Conservation (phyloP, 768 basidiomycete genomes). For the Suillus discolor region DNA sequence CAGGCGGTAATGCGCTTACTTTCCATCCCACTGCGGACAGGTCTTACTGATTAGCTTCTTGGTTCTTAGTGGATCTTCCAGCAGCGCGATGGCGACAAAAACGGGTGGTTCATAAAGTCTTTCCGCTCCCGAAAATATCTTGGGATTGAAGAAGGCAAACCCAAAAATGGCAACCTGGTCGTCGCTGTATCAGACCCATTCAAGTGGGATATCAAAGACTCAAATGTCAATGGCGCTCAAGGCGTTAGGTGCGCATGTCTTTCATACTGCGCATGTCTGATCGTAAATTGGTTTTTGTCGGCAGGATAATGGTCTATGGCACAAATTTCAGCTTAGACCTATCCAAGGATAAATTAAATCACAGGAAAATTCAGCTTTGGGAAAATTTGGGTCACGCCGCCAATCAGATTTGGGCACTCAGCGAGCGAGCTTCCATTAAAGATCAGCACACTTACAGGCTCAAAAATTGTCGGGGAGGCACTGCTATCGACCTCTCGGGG, state of each 20-base stretch:
- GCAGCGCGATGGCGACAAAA: slow-evolving; percentile 25
- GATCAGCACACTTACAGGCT: slow-evolving; percentile 46
- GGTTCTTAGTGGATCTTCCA: slow-evolving; percentile 49
- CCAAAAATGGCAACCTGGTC: slow-evolving; percentile 41
- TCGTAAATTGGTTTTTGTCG: neutral
- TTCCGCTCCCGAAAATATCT: slow-evolving; percentile 44
- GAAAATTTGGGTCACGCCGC: neutral
- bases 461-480: slow-evolving; percentile 52
- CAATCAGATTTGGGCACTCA: too few relatives aligned
- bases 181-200: slow-evolving; percentile 38
- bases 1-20: slow-evolving; percentile 44
- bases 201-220: slow-evolving; percentile 51
- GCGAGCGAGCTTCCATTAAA: slow-evolving; percentile 21
- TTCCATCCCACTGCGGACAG: neutral
- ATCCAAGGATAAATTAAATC: too few relatives aligned
- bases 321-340: neutral
- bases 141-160: slow-evolving; percentile 31
- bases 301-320: too few relatives aligned
- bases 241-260: slow-evolving; percentile 43
- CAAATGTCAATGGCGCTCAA: slow-evolving; percentile 41
- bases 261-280: neutral
- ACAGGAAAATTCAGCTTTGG: neutral
- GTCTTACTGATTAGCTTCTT: neutral
- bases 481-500: slow-evolving; percentile 57
- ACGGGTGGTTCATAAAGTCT: slow-evolving; percentile 47